Percentiles rank a stretch among this genome's conserved stretches.
Conservation (phyloP, 768 basidiomycete species). For the Cystofilobasidium ferigula region DNA sequence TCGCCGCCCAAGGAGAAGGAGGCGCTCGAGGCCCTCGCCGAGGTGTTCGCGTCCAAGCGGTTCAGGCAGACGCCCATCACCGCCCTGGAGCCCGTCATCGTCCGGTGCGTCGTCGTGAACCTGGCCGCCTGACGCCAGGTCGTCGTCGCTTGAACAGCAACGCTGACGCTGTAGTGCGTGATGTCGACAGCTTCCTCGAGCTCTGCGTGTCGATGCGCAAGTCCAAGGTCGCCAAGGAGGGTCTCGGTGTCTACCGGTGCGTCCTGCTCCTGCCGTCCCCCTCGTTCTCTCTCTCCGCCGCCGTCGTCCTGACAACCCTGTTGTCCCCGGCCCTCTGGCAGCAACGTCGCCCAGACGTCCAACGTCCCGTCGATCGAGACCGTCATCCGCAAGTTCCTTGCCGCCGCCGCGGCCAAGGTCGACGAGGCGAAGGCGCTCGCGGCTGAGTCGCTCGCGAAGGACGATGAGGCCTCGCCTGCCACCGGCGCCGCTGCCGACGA, state of each 20-base stretch:
- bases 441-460: conserved; percentile 9
- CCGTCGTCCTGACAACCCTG: too few species aligned
- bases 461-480: background rate
- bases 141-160: background rate
- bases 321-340: too few species aligned
- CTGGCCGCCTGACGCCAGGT: background rate
- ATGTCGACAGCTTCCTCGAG: conserved; percentile 48
- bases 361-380: conserved; percentile 82
- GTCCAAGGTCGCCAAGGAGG: conserved; percentile 85
- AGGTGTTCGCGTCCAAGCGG: conserved; percentile 85
- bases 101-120: conserved; percentile 50
- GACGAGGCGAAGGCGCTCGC: conserved; percentile 63
- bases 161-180: too few species aligned
- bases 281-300: background rate
- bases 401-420: conserved; percentile 68
- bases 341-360: conserved; percentile 91
- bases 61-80: conserved; percentile 82
- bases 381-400: conserved; percentile 76
- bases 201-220: conserved; percentile 92
- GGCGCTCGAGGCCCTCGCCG: conserved; percentile 76
- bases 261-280: background rate
- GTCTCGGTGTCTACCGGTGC: conserved; percentile 45
- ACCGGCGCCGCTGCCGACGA: conserved; percentile 76
- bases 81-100: conserved; percentile 87
- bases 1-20: conserved; percentile 82